phyloP scores from a whole-genome alignment of 192 early-diverging fungal species.

The Rhizoclosmatium sp. region DNA sequence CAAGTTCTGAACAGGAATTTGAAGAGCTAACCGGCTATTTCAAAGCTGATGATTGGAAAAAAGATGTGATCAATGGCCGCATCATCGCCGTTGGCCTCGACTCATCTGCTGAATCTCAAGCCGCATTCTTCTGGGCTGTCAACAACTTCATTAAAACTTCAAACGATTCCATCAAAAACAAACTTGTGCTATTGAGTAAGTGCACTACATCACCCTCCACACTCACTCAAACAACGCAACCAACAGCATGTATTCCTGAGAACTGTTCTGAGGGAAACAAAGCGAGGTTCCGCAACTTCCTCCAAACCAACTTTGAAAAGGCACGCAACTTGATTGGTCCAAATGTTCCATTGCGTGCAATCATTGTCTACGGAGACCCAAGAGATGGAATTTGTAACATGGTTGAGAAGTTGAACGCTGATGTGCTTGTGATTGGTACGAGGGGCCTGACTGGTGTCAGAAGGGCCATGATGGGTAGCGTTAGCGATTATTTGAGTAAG shows the following conservation, averaged over 20 bases:
- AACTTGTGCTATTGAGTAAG: conserved; percentile 21
- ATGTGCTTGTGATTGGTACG: conserved; percentile 64
- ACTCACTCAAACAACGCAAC: background rate
- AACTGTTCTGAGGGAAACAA: conserved; percentile 20
- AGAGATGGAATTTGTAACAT: conserved; percentile 46
- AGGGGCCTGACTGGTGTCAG: conserved; percentile 65
- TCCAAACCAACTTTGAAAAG: conserved; percentile 15
- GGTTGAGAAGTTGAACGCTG: conserved; percentile 25
- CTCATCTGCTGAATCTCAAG: conserved; percentile 11
- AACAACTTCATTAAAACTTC: conserved; percentile 12
- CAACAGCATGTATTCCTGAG: conserved; percentile 18
- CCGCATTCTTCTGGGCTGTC: conserved; percentile 19
- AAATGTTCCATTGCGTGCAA: conserved; percentile 39
- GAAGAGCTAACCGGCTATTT: conserved; percentile 23
- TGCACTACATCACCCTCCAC: background rate
- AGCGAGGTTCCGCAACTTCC: background rate
- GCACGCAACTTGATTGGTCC: conserved; percentile 8
- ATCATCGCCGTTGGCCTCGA: conserved; percentile 22
- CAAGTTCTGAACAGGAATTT: background rate
- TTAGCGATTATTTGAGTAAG: conserved; percentile 28
- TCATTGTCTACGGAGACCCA: conserved; percentile 58
- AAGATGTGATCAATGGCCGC: conserved; percentile 18
- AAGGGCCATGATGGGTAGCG: conserved; percentile 50
- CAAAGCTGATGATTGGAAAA: conserved; percentile 30
- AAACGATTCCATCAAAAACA: conserved; percentile 20